Base-by-base conservation (phyloP, 2,329 filamentous ascomycete species). In the Dryadomyces quercivorus region DNA sequence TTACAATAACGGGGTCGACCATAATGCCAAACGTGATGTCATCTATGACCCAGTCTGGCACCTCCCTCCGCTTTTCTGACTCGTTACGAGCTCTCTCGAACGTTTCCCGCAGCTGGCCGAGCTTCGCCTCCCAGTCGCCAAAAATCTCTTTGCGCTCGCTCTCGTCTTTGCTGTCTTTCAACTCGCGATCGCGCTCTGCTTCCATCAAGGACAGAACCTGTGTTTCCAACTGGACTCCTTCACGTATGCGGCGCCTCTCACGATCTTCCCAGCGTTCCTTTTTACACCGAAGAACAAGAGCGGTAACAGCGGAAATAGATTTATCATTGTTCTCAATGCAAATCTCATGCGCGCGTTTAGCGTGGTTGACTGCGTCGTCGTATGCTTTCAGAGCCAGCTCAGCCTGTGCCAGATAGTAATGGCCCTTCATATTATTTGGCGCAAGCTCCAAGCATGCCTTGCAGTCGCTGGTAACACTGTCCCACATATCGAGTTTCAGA, bases 341-440 rank as follows among this genome's bases (percentile, higher is more conserved):
- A 6, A 85, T 70, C 4, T 79, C 71, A 69, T 95, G 94, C 9
- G 92, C 92, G 42, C 72, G 75, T 22, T 84, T 72, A 1, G 87
- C 88, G 56, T 81, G 81, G 1, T 75, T 69, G 15, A 94, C 76
- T 0, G 91, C 90, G 63, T 85, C 85, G 56, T 88, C 81, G 40
- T 81, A 84, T 60, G 86, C 80, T 51, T 81, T 75, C 2, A 95
- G 75, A 1, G 78, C 77, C n/a, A 95, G 74, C 60, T 94, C 83
- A 0, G 91, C 89, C 69, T 95, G 86, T 3, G 88, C 84, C 26
- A 95, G 78, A 65, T 90, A 88, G 68, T 86, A 94, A 64, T 82
- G 80, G 8, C 87, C 89, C 70, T 97, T 97, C 72, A 94, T 84
- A 62, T 79, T 82, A 48, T 69, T 70, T 20, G 77, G 73, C 31